A percentile compares a stretch with the other conserved stretches of the same genome.
These are phyloP conservation scores for Poa annua DNA, from an alignment of 176 grass and related monocot genomes.

Conservation along the genomic window DNA sequence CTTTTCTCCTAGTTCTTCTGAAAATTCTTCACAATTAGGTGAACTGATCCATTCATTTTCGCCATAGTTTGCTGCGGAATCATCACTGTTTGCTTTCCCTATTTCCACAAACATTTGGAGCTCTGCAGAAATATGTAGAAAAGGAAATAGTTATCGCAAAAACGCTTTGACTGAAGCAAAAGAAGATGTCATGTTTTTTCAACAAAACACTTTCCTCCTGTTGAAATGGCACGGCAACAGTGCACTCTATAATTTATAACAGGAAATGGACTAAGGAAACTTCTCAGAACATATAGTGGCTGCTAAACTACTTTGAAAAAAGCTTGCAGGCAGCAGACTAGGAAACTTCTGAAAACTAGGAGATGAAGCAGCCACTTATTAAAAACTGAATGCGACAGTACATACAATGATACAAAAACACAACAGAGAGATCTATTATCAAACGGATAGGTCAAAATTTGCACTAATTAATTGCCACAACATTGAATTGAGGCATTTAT, in stretches of 20 bases:
- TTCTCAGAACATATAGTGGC: slow-evolving; percentile 18
- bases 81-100: slow-evolving; percentile 43
- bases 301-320: slow-evolving; percentile 28
- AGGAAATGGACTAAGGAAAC: slow-evolving; percentile 30
- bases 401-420: slow-evolving; percentile 1
- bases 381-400: neutral
- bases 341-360: slow-evolving; percentile 16
- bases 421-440: neutral
- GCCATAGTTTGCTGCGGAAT: slow-evolving; percentile 45
- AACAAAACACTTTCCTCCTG: neutral
- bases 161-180: slow-evolving; percentile 19
- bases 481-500: neutral
- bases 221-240: slow-evolving; percentile 11
- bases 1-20: slow-evolving; percentile 52
- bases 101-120: slow-evolving; percentile 71
- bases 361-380: slow-evolving; percentile 17
- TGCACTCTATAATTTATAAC: slow-evolving; percentile 9
- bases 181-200: slow-evolving; percentile 28
- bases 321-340: slow-evolving; percentile 15
- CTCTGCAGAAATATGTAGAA: slow-evolving; percentile 58
- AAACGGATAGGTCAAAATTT: slow-evolving; percentile 18
- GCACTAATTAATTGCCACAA: neutral
- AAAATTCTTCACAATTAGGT: slow-evolving; percentile 27
- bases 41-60: slow-evolving; percentile 58
- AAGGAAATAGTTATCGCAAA: slow-evolving; percentile 28